Base-by-base conservation (phyloP, 768 basidiomycete genomes). In the Mycena epipterygia region DNA sequence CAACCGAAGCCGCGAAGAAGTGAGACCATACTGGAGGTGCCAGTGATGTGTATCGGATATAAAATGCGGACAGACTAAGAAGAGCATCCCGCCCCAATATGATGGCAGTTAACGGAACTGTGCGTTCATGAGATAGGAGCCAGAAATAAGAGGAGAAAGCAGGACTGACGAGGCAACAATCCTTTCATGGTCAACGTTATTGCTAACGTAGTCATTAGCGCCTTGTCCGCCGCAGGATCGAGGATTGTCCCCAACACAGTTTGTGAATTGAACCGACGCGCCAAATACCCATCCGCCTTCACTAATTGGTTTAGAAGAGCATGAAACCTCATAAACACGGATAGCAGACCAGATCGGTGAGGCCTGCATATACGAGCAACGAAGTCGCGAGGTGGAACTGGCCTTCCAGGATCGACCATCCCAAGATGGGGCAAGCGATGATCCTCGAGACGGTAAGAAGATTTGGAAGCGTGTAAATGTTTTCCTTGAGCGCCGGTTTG, bases 161-260 rank as follows among this genome's bases (percentile, higher is more conserved):
- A 55, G 32, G 11, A 85, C 91, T 71, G 72, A 97, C 97, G 73
- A 12, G 97, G 97, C 25, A 99, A 84, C 73, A 97, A 84, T 25
- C 89, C 91, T 73, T 94, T 92, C 87, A 93, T 89, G 0, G 95
- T 90, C 70, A 99, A 82, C 0, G 96, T 93, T 53, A 96, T 83
- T 0, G 95, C 95, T 76, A 99, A 83, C 0, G 97, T 98, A 2
- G 98, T 97, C 93, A 99, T 93, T 48, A 99, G 83, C 14, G 90
- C 86, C 81, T 99, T 99, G 87, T 99, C 98, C 3, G 98, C 98
- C 0, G 97, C 95, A 16, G 98, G 98, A 79, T 99, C 98, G 16
- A 99, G 87, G 66, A 99, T 96, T 12, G 95, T 94, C 23, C 98
- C 98, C 23, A 99, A 86, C n/a, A 99, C 96, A 16, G 95, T 90